A percentile compares a stretch with the other conserved stretches of the same genome.
phyloP scores from a whole-genome alignment of 495 filamentous ascomycete genomes.

The Apiosordaria backusii region DNA sequence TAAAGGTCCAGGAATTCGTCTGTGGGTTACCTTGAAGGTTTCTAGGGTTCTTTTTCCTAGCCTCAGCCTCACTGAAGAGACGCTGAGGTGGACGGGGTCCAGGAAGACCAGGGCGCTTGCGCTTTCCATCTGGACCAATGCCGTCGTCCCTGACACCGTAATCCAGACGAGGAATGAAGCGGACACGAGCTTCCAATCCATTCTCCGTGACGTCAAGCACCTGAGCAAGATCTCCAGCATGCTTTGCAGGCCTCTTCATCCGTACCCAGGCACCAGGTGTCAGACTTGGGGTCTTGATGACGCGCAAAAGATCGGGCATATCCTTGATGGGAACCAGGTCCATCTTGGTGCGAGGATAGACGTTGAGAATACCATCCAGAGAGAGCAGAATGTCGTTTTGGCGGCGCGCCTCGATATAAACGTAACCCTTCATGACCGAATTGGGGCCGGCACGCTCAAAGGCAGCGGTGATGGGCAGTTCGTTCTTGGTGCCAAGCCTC shows the following conservation, averaged over 20 bases:
- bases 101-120: slow-evolving; percentile 64
- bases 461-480: slow-evolving; percentile 75
- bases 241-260: slow-evolving; percentile 73
- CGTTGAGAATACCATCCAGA: slow-evolving; percentile 76
- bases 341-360: slow-evolving; percentile 76
- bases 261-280: slow-evolving; percentile 89
- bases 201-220: slow-evolving; percentile 92
- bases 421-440: slow-evolving; percentile 79
- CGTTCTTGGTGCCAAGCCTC: slow-evolving; percentile 64
- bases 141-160: slow-evolving; percentile 83
- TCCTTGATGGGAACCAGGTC: slow-evolving; percentile 92
- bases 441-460: slow-evolving; percentile 78
- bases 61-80: slow-evolving; percentile 90
- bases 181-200: slow-evolving; percentile 79
- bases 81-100: slow-evolving; percentile 78
- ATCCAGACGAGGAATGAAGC: slow-evolving; percentile 84
- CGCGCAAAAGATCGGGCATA: slow-evolving; percentile 92
- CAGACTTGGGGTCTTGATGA: slow-evolving; percentile 79
- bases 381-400: slow-evolving; percentile 80
- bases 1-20: slow-evolving; percentile 75
- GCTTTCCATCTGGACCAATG: slow-evolving; percentile 61
- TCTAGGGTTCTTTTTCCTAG: slow-evolving; percentile 79
- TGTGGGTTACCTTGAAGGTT: slow-evolving; percentile 60
- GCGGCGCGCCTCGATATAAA: slow-evolving; percentile 88
- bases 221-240: slow-evolving; percentile 85